A percentile compares a stretch with the other conserved stretches of the same genome.
These are phyloP conservation scores for Yamagishiella unicocca DNA, from an alignment of 139 green algal species.

Conservation along the genomic window DNA sequence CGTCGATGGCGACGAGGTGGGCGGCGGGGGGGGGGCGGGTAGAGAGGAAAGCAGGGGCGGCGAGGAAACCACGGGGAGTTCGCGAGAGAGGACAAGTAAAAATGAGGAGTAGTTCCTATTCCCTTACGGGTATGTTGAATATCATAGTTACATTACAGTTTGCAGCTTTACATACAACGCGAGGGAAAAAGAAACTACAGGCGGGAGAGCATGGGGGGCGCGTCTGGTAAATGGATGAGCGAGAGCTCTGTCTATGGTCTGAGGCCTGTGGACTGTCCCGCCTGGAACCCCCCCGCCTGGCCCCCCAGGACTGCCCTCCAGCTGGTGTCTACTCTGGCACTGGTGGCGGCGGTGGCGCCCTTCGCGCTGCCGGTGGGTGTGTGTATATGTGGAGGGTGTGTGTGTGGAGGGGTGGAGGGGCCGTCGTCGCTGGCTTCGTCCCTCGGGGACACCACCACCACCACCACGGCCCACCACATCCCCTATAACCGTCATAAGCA, in stretches of 20 bases:
- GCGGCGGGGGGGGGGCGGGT: neutral
- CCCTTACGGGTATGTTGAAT: neutral
- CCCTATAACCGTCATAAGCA: neutral
- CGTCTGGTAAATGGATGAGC: neutral
- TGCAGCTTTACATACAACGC: too few species aligned
- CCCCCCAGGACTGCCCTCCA: conserved; percentile 61
- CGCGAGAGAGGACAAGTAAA: too few species aligned
- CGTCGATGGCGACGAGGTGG: conserved; percentile 52
- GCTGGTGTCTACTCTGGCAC: conserved; percentile 74
- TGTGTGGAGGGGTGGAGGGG: neutral
- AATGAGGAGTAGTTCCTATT: neutral
- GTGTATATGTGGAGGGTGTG: neutral
- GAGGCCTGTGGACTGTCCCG: neutral
- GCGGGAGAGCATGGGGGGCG: neutral
- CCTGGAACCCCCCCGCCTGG: too few species aligned
- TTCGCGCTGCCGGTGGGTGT: conserved; percentile 69
- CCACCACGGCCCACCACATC: neutral
- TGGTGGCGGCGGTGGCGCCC: conserved; percentile 71
- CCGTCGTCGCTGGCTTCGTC: too few species aligned
- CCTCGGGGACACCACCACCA: neutral
- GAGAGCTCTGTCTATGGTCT: neutral
- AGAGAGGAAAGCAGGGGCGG: neutral
- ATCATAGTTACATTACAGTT: neutral
- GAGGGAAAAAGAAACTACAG: too few species aligned
- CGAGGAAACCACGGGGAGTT: too few species aligned